Evolutionary conservation across 2,329 filamentous ascomycete genomes (phyloP).

Genomic region (Phyllosticta capitalensis): DNA sequence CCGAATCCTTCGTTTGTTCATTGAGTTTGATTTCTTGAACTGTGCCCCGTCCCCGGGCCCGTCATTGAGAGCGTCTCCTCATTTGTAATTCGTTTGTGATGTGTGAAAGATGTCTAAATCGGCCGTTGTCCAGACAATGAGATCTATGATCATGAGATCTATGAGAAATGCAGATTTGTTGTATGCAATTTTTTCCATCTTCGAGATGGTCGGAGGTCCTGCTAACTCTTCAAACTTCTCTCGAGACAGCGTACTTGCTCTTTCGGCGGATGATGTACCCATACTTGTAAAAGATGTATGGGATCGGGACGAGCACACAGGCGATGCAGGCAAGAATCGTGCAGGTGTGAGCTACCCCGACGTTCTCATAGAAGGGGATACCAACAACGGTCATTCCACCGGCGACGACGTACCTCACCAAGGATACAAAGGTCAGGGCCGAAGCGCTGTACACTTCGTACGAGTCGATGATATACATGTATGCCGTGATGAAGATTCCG

Average conservation of each 20-base stretch:
- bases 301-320: conserved; percentile 22
- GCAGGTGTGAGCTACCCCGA: conserved; percentile 28
- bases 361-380: conserved; percentile 31
- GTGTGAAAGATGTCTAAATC: no score
- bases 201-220: no score
- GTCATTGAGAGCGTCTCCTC: no score
- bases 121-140: no score
- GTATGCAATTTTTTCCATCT: no score
- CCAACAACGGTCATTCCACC: conserved; percentile 32
- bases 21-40: no score
- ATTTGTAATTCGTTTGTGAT: no score
- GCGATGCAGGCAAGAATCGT: conserved; percentile 31
- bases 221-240: background rate
- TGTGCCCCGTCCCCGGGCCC: no score
- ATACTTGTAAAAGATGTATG: conserved; percentile 27
- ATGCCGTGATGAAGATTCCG: conserved; percentile 38
- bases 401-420: conserved; percentile 32
- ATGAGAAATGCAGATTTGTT: no score
- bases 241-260: conserved; percentile 10
- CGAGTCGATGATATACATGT: conserved; percentile 46
- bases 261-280: conserved; percentile 15
- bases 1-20: no score
- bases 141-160: no score
- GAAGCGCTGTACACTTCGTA: conserved; percentile 46
- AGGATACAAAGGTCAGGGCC: conserved; percentile 34